These are phyloP conservation scores for Penicillium sclerotiorum DNA, from an alignment of 2,329 filamentous ascomycete species.

Conservation along the genomic window DNA sequence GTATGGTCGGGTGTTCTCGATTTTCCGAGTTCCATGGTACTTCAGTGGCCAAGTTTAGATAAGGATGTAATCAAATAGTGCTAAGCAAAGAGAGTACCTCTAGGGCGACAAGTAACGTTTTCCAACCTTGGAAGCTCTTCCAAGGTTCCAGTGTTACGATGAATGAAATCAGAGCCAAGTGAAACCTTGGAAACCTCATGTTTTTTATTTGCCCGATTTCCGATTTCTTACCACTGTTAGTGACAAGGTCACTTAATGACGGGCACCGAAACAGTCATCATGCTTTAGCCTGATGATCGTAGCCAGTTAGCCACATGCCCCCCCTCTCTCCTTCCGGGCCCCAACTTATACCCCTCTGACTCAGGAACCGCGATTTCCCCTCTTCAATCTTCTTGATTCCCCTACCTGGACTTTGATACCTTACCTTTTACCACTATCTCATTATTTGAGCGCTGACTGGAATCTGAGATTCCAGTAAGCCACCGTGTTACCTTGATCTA, in stretches of 20 bases:
- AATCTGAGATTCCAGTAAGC: slow-evolving; percentile 21
- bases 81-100: background rate
- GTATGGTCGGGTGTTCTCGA: background rate
- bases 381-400: slow-evolving; percentile 16
- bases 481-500: slow-evolving; percentile 13
- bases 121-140: too few relatives aligned
- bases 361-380: slow-evolving; percentile 22
- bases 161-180: background rate
- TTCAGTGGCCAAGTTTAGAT: slow-evolving; percentile 12
- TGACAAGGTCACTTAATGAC: too few relatives aligned
- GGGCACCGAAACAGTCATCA: background rate
- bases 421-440: background rate
- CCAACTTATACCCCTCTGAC: slow-evolving; percentile 24
- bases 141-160: background rate
- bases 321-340: too few relatives aligned
- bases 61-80: slow-evolving; percentile 7
- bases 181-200: background rate
- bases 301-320: too few relatives aligned
- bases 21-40: slow-evolving; percentile 9
- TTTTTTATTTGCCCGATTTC: too few relatives aligned
- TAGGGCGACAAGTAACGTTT: background rate
- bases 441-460: slow-evolving; percentile 13
- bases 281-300: too few relatives aligned
- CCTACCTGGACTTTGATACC: background rate
- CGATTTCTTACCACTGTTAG: too few relatives aligned